Conservation (phyloP, 371 early-diverging fungal species). For the Parasitella parasitica region DNA sequence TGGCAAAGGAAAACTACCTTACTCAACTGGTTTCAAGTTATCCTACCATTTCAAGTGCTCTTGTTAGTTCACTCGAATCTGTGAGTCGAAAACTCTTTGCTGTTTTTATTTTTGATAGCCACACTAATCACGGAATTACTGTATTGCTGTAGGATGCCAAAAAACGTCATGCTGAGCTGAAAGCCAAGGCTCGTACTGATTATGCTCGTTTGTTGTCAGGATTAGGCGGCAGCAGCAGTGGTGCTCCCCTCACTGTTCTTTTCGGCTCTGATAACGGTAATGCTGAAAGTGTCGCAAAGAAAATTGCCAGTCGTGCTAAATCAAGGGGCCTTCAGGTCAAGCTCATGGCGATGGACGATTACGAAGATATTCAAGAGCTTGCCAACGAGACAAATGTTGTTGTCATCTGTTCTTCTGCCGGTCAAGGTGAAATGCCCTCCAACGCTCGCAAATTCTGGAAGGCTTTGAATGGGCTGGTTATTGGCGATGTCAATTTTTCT, state of each 20-base stretch:
- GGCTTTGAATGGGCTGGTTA: constrained; percentile 47
- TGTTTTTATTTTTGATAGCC: no score
- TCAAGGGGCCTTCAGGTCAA: constrained; percentile 73
- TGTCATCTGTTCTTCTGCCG: constrained; percentile 81
- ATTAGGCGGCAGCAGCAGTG: constrained; percentile 47
- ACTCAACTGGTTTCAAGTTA: constrained; percentile 63
- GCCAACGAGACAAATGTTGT: constrained; percentile 70
- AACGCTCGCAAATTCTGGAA: constrained; percentile 87
- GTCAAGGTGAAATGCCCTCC: constrained; percentile 93
- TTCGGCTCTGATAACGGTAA: constrained; percentile 89
- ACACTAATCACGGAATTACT: no score
- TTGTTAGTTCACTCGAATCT: constrained; percentile 46
- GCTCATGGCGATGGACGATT: constrained; percentile 76
- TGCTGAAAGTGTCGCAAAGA: constrained; percentile 79
- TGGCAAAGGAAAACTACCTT: constrained; percentile 77
- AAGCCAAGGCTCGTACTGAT: constrained; percentile 52
- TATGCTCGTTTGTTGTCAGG: constrained; percentile 62
- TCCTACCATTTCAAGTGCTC: constrained; percentile 55
- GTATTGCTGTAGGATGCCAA: constrained; percentile 44
- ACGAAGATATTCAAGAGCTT: constrained; percentile 69
- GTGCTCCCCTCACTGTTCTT: constrained; percentile 72
- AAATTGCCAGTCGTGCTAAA: constrained; percentile 72
- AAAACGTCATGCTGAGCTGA: constrained; percentile 49
- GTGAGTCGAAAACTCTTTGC: no score
- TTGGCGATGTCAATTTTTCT: constrained; percentile 61